Evolutionary conservation across 75 land plant genomes (phyloP), one percentile per base, ranked within the genome.

Genomic region (Selaginella moellendorffii): DNA sequence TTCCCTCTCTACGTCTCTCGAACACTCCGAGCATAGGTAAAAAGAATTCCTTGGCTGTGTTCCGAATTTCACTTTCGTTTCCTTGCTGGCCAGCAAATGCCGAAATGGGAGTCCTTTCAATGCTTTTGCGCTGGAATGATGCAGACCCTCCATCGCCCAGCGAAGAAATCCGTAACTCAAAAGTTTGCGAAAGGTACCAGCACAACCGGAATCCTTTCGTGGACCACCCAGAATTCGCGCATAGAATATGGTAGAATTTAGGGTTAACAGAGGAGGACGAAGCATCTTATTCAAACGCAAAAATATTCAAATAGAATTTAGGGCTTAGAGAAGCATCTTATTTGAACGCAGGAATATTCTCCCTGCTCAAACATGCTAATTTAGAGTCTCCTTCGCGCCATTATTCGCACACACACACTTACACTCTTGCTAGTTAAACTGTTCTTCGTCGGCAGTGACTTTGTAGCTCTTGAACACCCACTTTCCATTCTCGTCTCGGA

Each of bases 171-270:
- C 69, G 87, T 56, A 85, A 85, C 51, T 42, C 66, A 5, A 65
- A 73, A 65, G 78, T 85, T 22, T 85, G 87, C 74, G 70, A 51
- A 42, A 19, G 72, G 0, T 85, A 79, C 30, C 85, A 82, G 75
- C 76, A 83, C 63, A 85, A 85, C 58, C 78, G 87, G 20, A 85
- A 82, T 69, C 87, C 87, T 24, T 82, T 82, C 62, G 72, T 84
- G 27, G 87, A 84, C 75, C 87, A 79, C 70, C 87, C 87, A n/a
- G 87, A 79, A 61, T 85, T 64, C 76, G 87, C 80, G n/a, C 64
- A 75, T 5, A 36, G 46, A 36, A 5, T 36, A 36, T 36, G 46
- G 46, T 5, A 36, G 14, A 14, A 14, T 36, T 36, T 36, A n/a
- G n/a, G n/a, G n/a, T n/a, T n/a, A n/a, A n/a, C n/a, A n/a, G n/a